phyloP scores from a whole-genome alignment of 208 protist genomes.

The Crithidia expoeki region DNA sequence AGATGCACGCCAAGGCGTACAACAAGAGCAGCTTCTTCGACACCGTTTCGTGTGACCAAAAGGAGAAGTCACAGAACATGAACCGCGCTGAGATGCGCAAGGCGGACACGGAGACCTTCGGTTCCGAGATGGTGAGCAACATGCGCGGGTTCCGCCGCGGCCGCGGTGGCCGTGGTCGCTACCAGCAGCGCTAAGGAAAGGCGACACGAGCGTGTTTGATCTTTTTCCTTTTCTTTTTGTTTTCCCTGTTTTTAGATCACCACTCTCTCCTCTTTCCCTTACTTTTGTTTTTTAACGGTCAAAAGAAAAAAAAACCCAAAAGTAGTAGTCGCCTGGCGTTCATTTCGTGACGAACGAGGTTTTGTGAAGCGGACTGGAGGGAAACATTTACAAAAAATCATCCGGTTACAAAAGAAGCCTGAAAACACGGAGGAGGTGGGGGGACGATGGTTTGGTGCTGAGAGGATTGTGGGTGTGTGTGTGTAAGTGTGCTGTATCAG shows the following conservation, averaged over 20 bases:
- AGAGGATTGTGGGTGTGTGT: too few relatives aligned
- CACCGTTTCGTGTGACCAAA: conserved; percentile 82
- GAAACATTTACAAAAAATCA: background rate
- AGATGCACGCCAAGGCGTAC: conserved; percentile 77
- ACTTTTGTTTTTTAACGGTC: background rate
- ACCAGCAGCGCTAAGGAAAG: conserved; percentile 52
- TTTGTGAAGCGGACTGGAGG: too few relatives aligned
- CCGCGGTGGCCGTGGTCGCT: conserved; percentile 68
- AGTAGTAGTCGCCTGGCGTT: background rate
- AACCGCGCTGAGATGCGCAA: conserved; percentile 84
- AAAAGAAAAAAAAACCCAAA: conserved; percentile 7
- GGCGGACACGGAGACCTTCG: conserved; percentile 87
- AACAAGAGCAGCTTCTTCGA: conserved; percentile 89
- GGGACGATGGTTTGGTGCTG: too few relatives aligned
- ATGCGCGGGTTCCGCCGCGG: conserved; percentile 78
- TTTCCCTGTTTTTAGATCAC: conserved; percentile 5
- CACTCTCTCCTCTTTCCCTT: background rate
- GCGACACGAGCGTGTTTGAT: conserved; percentile 2
- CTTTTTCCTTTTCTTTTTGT: conserved; percentile 22
- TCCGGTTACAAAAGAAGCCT: background rate
- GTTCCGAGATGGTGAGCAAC: conserved; percentile 81
- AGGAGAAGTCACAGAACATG: conserved; percentile 53
- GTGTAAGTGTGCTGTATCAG: too few relatives aligned
- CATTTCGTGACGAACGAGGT: background rate
- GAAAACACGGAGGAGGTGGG: too few relatives aligned